Percentiles rank a stretch among this genome's conserved stretches.
phyloP scores from a whole-genome alignment of 257 asterid species.

The Solanum boliviense region DNA sequence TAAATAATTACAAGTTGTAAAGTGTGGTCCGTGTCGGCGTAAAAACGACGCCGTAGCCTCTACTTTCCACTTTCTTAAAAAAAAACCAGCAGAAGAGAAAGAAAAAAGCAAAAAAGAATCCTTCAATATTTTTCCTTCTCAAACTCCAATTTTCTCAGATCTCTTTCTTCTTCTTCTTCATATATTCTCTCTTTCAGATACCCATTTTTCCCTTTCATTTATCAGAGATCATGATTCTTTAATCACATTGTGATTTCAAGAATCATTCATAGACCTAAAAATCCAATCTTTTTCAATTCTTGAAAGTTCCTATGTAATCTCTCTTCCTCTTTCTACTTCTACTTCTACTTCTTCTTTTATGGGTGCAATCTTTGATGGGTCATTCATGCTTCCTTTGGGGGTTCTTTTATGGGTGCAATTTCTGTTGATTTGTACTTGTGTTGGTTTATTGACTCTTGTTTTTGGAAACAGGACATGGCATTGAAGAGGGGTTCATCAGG shows the following conservation, averaged over 20 bases:
- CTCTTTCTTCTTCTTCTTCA: background rate
- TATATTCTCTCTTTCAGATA: background rate
- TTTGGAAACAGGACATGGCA: background rate
- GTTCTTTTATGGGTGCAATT: background rate
- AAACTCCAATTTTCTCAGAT: conserved; percentile 1
- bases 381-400: background rate
- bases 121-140: background rate
- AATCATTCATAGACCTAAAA: background rate
- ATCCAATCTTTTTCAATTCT: background rate
- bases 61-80: background rate
- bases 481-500: conserved; percentile 13
- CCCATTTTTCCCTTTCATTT: background rate
- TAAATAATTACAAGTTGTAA: background rate
- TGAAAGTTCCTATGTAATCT: background rate
- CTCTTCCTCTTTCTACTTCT: background rate
- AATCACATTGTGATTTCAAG: background rate
- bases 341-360: background rate
- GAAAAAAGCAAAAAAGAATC: background rate
- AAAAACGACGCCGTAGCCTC: background rate
- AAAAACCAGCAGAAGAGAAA: background rate
- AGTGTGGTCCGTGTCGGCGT: background rate
- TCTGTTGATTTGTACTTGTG: background rate
- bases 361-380: background rate
- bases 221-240: background rate
- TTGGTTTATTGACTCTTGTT: background rate